A percentile compares a stretch with the other conserved stretches of the same genome.
Evolutionary conservation across 495 filamentous ascomycete genomes (phyloP).

Genomic region (Penicillium crystallinum): DNA sequence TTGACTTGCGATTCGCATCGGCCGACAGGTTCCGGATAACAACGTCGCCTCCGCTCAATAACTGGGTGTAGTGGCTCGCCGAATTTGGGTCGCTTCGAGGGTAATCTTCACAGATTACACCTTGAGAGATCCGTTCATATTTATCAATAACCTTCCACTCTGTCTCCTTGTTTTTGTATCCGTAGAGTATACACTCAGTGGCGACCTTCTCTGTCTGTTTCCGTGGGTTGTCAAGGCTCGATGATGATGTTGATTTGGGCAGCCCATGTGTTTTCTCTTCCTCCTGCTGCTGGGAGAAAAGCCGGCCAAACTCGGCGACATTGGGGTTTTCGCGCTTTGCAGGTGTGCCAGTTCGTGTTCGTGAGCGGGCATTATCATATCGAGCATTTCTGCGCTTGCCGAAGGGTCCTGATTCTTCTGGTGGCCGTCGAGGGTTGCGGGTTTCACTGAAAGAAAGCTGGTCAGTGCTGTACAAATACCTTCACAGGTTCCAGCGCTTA

Average conservation of each 20-base stretch:
- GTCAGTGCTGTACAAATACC: constrained; percentile 4
- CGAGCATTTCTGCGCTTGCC: constrained; percentile 50
- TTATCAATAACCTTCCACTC: constrained; percentile 83
- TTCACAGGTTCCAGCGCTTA: constrained; percentile 13
- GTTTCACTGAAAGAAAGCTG: constrained; percentile 29
- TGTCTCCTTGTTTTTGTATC: constrained; percentile 62
- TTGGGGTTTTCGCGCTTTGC: constrained; percentile 55
- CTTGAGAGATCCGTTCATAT: constrained; percentile 69
- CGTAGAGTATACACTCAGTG: constrained; percentile 77
- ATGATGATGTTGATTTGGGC: constrained; percentile 40
- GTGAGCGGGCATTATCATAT: constrained; percentile 46
- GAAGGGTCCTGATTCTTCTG: constrained; percentile 60
- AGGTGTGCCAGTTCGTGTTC: constrained; percentile 55
- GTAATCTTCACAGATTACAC: constrained; percentile 87
- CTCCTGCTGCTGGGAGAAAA: constrained; percentile 43
- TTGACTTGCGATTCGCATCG: constrained; percentile 68
- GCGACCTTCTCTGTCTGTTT: constrained; percentile 55
- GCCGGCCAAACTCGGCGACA: constrained; percentile 46
- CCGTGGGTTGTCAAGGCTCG: constrained; percentile 36
- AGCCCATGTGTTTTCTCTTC: constrained; percentile 33
- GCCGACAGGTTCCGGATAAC: constrained; percentile 58
- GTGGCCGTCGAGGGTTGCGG: constrained; percentile 45
- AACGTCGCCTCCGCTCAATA: constrained; percentile 56
- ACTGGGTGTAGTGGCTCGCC: constrained; percentile 51
- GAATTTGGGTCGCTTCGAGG: constrained; percentile 54